Conservation (phyloP, 2,329 filamentous ascomycete species). For the Penicillium crustosum region DNA sequence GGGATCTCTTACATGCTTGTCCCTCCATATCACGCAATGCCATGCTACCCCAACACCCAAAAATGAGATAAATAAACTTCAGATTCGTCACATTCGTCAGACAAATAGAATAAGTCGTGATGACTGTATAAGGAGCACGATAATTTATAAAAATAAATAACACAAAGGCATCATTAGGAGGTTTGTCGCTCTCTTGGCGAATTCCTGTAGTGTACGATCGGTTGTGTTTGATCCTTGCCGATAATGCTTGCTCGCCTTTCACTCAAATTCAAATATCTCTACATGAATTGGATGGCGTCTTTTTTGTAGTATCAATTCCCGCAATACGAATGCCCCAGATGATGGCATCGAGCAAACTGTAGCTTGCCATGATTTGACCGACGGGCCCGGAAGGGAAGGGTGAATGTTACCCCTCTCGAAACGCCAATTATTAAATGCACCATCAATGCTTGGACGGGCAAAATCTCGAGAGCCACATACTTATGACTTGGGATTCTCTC, state of each 20-base stretch:
- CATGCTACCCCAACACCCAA: neutral
- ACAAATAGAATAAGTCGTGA: conserved; percentile 21
- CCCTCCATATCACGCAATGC: conserved; percentile 18
- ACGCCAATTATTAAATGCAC: neutral
- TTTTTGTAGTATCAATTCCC: neutral
- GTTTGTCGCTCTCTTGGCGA: neutral
- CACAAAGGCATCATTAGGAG: neutral
- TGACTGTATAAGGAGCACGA: neutral
- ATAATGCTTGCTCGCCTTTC: neutral
- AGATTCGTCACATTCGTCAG: conserved; percentile 24
- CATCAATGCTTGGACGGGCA: neutral
- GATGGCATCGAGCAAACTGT: neutral
- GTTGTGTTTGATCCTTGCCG: neutral
- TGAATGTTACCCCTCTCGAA: neutral
- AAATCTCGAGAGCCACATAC: neutral
- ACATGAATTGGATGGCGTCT: neutral
- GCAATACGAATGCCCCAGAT: no score
- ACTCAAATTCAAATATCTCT: no score
- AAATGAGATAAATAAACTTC: neutral
- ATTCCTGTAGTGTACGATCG: neutral
- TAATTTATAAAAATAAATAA: neutral
- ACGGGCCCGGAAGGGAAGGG: neutral
- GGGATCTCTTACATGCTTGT: conserved; percentile 13
- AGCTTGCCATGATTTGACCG: neutral
- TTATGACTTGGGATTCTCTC: neutral